Base-by-base conservation (phyloP, 1,139 yeast species). In the Candida glucosophila region DNA sequence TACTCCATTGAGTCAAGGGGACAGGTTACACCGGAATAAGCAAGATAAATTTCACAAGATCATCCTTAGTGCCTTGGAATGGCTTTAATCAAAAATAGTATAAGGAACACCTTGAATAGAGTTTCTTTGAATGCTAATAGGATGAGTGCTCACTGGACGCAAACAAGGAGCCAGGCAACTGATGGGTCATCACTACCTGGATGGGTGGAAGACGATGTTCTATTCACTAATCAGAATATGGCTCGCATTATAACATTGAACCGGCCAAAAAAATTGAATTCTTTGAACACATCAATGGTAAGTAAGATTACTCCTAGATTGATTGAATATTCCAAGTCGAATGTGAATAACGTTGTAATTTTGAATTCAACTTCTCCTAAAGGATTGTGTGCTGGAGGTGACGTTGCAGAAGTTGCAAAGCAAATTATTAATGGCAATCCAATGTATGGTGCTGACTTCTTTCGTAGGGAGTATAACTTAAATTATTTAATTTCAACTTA, bases 381-480 rank as follows among this genome's bases (percentile, higher is more conserved):
- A 40, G 70, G 83, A 3, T 68, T 78, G 32, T 79, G 90, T 56
- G 82, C 97, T 21, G 98, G 98, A 28, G 98, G 97, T 21, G 98
- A 90, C 49, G 95, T 90, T 23, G 79, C 90, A 21, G 77, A 73
- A 30, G 74, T 85, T 44, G 83, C 81, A 14, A 53, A 55, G 29
- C 56, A 60, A 39, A 73, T 73, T 41, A 36, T 57, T 24, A 44
- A 52, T 4, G 72, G 68, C n/a, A 57, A 72, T 33, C 60, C 73
- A 1, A 55, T 53, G 7, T 62, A 69, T 29, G 73, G 86, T 3
- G 51, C 76, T 20, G 70, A 70, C 33, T 82, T 81, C 52, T 90
- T 90, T 58, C 73, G 73, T 36, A 54, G 66, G 33, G 98, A 90
- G 55, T 90, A 90, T 58, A 73, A 77, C 35, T 60, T 90, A 46